phyloP scores from a whole-genome alignment of 495 filamentous ascomycete species.

The Neurospora terricola region DNA sequence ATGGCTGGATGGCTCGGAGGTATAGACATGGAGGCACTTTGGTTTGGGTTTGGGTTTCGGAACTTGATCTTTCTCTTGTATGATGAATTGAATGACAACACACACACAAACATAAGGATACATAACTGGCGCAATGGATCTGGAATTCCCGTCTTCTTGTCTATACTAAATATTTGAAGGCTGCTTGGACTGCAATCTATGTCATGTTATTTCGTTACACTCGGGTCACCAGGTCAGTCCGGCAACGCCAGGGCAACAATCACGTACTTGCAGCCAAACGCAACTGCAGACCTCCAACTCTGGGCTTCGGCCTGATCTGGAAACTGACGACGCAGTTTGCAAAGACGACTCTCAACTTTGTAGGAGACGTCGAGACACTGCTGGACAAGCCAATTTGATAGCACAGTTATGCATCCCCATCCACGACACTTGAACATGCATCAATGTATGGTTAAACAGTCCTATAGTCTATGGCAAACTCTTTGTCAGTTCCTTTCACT shows the following conservation, averaged over 20 bases:
- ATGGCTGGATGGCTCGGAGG: neutral
- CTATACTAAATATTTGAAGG: too few relatives aligned
- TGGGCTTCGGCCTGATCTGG: too few relatives aligned
- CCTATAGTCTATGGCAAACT: neutral
- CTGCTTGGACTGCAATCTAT: too few relatives aligned
- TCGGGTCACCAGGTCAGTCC: too few relatives aligned
- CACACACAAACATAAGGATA: neutral
- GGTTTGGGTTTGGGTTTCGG: neutral
- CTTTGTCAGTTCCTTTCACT: neutral
- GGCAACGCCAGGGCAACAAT: too few relatives aligned
- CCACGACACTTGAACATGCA: neutral
- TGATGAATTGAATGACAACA: neutral
- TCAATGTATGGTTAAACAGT: neutral
- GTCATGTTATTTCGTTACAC: too few relatives aligned
- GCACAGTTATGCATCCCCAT: neutral
- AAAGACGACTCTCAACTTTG: neutral
- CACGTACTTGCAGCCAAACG: too few relatives aligned
- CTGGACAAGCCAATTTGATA: neutral
- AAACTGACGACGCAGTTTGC: neutral
- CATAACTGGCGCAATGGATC: neutral
- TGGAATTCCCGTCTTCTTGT: too few relatives aligned
- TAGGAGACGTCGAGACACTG: neutral
- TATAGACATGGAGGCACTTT: neutral
- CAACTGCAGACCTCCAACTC: too few relatives aligned
- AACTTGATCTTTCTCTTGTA: neutral